Evolutionary conservation across 306 rosid genomes (phyloP).

Genomic region (Lupinus albus): DNA sequence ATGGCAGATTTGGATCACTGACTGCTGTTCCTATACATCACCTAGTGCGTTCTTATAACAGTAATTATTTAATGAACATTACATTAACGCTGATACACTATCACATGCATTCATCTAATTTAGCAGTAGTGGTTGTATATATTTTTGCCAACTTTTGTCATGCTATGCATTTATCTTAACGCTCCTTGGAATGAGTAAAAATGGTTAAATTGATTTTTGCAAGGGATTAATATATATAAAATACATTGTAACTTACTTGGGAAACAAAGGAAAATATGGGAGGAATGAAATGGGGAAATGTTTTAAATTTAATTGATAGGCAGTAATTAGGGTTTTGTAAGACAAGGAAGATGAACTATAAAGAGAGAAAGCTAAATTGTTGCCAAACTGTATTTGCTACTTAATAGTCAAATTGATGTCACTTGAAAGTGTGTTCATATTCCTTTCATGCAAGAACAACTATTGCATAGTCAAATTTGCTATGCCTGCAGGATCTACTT

Average conservation of each 20-base stretch:
- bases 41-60: slow-evolving; percentile 53
- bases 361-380: too few relatives aligned
- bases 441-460: too few relatives aligned
- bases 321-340: too few relatives aligned
- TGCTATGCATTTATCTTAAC: slow-evolving; percentile 12
- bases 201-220: not conserved
- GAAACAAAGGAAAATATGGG: not conserved
- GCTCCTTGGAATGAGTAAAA: not conserved
- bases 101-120: slow-evolving; percentile 4
- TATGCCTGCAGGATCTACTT: not conserved
- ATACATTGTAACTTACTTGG: not conserved
- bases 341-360: too few relatives aligned
- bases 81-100: slow-evolving; percentile 20
- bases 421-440: not conserved
- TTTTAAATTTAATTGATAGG: not conserved
- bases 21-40: slow-evolving; percentile 91
- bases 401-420: not conserved
- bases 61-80: slow-evolving; percentile 2
- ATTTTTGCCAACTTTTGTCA: not conserved
- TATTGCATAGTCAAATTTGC: not conserved
- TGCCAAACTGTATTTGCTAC: not conserved
- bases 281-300: not conserved
- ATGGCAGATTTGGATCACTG: slow-evolving; percentile 83
- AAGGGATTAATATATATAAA: not conserved
- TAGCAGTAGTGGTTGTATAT: not conserved